A percentile compares a stretch with the other conserved stretches of the same genome.
Conservation (phyloP, 768 basidiomycete genomes). For the Rhodotorula graminis region DNA sequence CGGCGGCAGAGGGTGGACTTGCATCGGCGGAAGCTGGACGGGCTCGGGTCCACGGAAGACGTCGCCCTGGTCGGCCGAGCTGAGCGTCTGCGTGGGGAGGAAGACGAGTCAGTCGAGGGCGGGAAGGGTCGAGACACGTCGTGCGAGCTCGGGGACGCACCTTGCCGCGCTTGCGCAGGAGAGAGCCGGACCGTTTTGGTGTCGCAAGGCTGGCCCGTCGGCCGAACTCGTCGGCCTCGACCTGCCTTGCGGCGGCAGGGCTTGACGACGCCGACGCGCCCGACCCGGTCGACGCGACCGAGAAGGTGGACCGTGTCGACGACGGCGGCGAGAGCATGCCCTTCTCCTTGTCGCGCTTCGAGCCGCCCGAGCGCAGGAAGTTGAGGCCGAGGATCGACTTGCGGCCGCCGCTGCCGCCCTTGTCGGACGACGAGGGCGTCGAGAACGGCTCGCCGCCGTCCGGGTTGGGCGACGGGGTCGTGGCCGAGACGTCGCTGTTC, state of each 20-base stretch:
- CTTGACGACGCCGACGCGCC: slow-evolving; percentile 11
- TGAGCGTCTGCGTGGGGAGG: slow-evolving; percentile 9
- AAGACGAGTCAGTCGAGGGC: background rate
- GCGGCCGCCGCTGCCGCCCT: slow-evolving; percentile 34
- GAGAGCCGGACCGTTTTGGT: slow-evolving; percentile 67
- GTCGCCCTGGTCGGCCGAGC: slow-evolving; percentile 58
- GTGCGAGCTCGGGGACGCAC: slow-evolving; percentile 50
- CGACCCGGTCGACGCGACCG: background rate
- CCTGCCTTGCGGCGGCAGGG: background rate
- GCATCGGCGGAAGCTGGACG: slow-evolving; percentile 74
- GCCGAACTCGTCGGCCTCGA: slow-evolving; percentile 38
- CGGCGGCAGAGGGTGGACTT: slow-evolving; percentile 75
- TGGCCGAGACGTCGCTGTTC: slow-evolving; percentile 43
- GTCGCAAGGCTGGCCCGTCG: slow-evolving; percentile 53
- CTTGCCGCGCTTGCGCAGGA: slow-evolving; percentile 87
- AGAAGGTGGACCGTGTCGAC: slow-evolving; percentile 8
- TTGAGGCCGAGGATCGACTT: slow-evolving; percentile 46
- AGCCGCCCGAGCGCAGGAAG: slow-evolving; percentile 38
- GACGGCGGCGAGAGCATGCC: slow-evolving; percentile 17
- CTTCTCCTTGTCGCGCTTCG: slow-evolving; percentile 38
- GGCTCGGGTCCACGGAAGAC: slow-evolving; percentile 59
- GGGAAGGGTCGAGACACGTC: background rate
- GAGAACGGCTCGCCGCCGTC: slow-evolving; percentile 55
- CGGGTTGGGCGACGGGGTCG: slow-evolving; percentile 56
- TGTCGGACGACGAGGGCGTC: slow-evolving; percentile 26